Evolutionary conservation across 345 rosid species (phyloP).

Genomic region (Cardamine resedifolia): DNA sequence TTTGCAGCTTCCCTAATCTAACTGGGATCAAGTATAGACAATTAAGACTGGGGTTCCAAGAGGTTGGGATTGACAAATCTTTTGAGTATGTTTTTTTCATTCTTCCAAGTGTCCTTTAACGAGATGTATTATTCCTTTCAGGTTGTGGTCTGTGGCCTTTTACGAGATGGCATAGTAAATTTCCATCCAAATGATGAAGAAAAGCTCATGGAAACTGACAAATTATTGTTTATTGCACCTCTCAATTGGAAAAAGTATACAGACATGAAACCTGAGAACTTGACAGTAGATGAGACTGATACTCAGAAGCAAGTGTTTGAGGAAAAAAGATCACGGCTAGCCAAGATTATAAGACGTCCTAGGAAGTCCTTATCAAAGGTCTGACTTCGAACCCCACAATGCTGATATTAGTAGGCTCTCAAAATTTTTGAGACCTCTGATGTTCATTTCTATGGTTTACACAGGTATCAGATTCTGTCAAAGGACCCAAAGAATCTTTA

Average conservation of each 20-base stretch:
- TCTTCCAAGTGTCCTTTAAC: neutral
- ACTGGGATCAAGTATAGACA: slow-evolving; percentile 64
- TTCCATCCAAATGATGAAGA: slow-evolving; percentile 92
- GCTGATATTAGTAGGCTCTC: slow-evolving; percentile 4
- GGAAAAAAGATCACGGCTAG: too few species aligned
- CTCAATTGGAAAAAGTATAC: slow-evolving; percentile 53
- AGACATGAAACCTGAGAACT: slow-evolving; percentile 40
- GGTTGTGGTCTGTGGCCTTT: slow-evolving; percentile 93
- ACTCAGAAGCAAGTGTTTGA: slow-evolving; percentile 43
- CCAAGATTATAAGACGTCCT: slow-evolving; percentile 53
- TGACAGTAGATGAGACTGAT: slow-evolving; percentile 43
- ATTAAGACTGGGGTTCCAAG: slow-evolving; percentile 70
- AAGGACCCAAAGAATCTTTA: slow-evolving; percentile 83
- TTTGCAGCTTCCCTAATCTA: slow-evolving; percentile 69
- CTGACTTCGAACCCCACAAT: slow-evolving; percentile 24
- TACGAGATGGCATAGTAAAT: slow-evolving; percentile 63
- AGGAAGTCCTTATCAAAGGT: slow-evolving; percentile 73
- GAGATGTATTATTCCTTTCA: slow-evolving; percentile 40
- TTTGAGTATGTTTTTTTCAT: slow-evolving; percentile 9
- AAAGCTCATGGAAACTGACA: slow-evolving; percentile 63
- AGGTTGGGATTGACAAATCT: slow-evolving; percentile 48
- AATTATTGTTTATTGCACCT: slow-evolving; percentile 84
- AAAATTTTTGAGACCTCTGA: slow-evolving; percentile 6
- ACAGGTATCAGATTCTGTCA: slow-evolving; percentile 63
- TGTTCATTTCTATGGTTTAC: slow-evolving; percentile 23